Conservation (phyloP, 2,329 filamentous ascomycete genomes). For the Xylariaceae sp. region DNA sequence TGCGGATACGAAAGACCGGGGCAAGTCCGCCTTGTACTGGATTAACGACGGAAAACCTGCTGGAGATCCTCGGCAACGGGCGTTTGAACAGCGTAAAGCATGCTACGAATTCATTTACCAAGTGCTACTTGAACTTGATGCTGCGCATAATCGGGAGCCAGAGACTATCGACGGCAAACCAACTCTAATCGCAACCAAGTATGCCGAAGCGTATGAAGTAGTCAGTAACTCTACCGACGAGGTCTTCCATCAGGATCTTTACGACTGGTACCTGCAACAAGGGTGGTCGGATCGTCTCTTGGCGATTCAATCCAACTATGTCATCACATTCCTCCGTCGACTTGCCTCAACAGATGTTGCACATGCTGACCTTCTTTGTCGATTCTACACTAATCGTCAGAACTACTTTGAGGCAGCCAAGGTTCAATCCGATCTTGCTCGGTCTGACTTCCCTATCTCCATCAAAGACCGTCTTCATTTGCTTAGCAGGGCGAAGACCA, state of each 20-base stretch:
- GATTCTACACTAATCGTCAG: constrained; percentile 81
- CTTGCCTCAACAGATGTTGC: constrained; percentile 67
- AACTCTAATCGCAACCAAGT: constrained; percentile 71
- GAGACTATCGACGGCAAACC: constrained; percentile 73
- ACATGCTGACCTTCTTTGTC: constrained; percentile 88
- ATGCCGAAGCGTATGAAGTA: constrained; percentile 83
- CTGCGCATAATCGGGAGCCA: constrained; percentile 62
- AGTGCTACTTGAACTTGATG: constrained; percentile 75
- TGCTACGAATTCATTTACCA: constrained; percentile 87
- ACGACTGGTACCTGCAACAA: constrained; percentile 91
- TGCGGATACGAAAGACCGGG: constrained; percentile 79
- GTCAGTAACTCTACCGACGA: constrained; percentile 87
- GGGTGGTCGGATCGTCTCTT: constrained; percentile 83
- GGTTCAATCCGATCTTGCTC: constrained; percentile 79
- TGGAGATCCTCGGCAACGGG: constrained; percentile 63
- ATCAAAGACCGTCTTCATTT: constrained; percentile 85
- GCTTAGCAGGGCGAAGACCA: constrained; percentile 85
- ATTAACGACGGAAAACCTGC: constrained; percentile 76
- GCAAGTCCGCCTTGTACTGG: constrained; percentile 81
- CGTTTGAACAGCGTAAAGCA: constrained; percentile 66
- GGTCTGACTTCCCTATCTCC: constrained; percentile 74
- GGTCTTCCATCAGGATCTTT: constrained; percentile 93
- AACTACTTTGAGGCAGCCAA: constrained; percentile 82
- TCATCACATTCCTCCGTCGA: constrained; percentile 79
- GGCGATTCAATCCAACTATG: constrained; percentile 77